Base-by-base conservation (phyloP, 2,329 filamentous ascomycete species). In the Myriosclerotinia scirpicola region DNA sequence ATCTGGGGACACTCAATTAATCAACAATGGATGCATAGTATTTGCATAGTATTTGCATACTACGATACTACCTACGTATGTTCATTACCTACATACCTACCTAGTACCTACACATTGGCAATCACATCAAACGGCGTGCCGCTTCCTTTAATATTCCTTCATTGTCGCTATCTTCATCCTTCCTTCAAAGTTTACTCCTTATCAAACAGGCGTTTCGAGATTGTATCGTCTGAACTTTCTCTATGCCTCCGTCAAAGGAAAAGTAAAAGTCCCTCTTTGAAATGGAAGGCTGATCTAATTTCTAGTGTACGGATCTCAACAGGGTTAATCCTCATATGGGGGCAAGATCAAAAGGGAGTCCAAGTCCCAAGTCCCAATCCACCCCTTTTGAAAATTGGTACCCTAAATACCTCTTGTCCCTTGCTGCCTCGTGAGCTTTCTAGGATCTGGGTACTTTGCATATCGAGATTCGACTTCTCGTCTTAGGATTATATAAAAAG, bases 321-420 rank as follows among this genome's bases (percentile, higher is more conserved):
- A 52, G 50, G 63, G 63, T 38, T 40, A 1, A 60, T 52, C 54
- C 63, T 50, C 17, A 50, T 15, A 17, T 38, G 36, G 42, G 36
- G 40, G 50, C 22, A 59, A 40, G 63, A 65, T 65, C 63, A 53
- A 42, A 53, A 53, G 42, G 44, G 44, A 40, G 34, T 60, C 63
- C 46, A 65, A 42, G 52, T 26, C 26, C 26, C 26, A 26, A 26
- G n/a, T 59, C 54, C 42, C 6, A 26, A 30, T 50, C 14, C 30
- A 36, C 36, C 48, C 64, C 55, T 66, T 54, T 44, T n/a, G 38
- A 53, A 11, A 53, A 36, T 12, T 65, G 46, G 64, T 46, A 50
- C 53, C 26, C 61, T 55, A 64, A 11, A 38, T 54, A 53, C 17
- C 55, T 44, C 38, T 22, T 36, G 26, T 46, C 38, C 61, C 61